Base-by-base conservation (phyloP, 441 rosid species). In the Adansonia gregorii region DNA sequence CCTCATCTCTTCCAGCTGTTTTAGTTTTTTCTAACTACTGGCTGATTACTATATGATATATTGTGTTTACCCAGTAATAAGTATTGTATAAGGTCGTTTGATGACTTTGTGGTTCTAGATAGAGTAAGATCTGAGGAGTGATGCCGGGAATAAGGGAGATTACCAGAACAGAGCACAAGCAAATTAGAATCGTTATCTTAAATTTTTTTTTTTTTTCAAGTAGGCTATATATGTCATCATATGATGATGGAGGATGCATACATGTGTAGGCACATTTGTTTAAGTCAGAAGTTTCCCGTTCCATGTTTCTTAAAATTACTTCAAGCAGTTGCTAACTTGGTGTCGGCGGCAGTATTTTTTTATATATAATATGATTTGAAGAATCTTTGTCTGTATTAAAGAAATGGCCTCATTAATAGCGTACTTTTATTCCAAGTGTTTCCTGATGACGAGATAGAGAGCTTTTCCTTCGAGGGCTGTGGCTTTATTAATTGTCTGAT, bases 121-220 rank as follows among this genome's bases (percentile, higher is more conserved):
- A 27, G 66, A 31, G 45, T 63, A 45, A 17, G 67, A 61, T 24
- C 66, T 27, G 67, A 63, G 45, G 67, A 63, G 20, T 63, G 67
- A 31, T 35, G 12, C 51, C 51, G 12, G 51, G 12, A 46, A 11
- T 64, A 27, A 4, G 48, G 8, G 48, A 61, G 8, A 61, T 24
- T 27, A 63, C 19, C 19, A 49, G 54, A 49, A 14, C 48, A n/a
- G 19, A 52, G 58, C 19, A 15, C 14, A 52, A 54, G 20, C 59
- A 54, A n/a, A 15, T 12, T 12, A 52, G 59, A 17, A 46, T 6
- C 12, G 51, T 46, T 46, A 46, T 45, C 48, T 45, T 45, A 8
- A 45, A 0, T 8, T 0, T 31, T 31, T 4, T 8, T 0, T 31
- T 31, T 48, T 54, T n/a, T 54, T n/a, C 59, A 54, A 54, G 22